Percentiles rank a stretch among this genome's conserved stretches.
Evolutionary conservation across 192 early-diverging fungal species (phyloP).

Genomic region (Spinellus fusiger): DNA sequence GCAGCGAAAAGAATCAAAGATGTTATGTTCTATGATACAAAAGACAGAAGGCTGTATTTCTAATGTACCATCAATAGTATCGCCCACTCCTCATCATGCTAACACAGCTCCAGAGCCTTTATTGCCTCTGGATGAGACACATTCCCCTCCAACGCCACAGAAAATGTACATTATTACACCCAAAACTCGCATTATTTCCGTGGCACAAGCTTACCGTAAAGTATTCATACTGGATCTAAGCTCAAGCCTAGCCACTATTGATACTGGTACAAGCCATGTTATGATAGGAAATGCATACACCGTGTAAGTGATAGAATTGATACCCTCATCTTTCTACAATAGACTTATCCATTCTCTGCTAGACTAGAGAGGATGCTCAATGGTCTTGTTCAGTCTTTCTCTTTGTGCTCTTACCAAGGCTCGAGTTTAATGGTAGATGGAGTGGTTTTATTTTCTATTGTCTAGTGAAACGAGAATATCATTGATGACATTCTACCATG

Average conservation of each 20-base stretch:
- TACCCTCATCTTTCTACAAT: background rate
- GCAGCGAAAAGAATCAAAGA: no score
- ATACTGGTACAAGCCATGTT: slow-evolving; percentile 29
- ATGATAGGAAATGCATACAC: slow-evolving; percentile 48
- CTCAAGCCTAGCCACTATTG: slow-evolving; percentile 59
- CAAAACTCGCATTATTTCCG: slow-evolving; percentile 53
- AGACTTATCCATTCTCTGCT: background rate
- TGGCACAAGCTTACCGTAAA: slow-evolving; percentile 53
- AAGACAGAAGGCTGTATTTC: no score
- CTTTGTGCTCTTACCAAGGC: background rate
- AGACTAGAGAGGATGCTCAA: slow-evolving; percentile 22
- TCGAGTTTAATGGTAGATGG: background rate
- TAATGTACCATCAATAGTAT: no score
- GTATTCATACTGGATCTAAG: slow-evolving; percentile 67
- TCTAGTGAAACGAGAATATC: background rate
- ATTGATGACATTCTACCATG: background rate
- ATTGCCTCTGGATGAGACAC: background rate
- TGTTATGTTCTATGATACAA: no score
- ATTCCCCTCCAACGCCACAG: background rate
- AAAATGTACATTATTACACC: slow-evolving; percentile 52
- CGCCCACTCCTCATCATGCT: no score
- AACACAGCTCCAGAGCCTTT: no score
- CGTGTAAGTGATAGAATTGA: slow-evolving; percentile 30
- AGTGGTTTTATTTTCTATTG: background rate
- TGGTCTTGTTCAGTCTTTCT: slow-evolving; percentile 33